phyloP scores from a whole-genome alignment of 768 basidiomycete genomes.

The Leccinum olivaceopallidum region DNA sequence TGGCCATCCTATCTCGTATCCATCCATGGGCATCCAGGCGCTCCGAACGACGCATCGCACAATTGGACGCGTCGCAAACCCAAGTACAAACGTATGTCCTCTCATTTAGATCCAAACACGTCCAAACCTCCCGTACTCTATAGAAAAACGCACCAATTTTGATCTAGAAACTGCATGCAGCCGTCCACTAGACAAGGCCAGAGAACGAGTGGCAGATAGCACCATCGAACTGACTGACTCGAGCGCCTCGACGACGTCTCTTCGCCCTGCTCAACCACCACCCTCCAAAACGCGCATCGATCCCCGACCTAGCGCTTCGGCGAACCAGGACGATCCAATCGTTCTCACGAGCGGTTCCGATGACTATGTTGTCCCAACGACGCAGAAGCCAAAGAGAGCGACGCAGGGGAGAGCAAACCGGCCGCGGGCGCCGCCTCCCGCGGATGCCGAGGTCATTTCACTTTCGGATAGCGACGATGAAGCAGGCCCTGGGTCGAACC shows the following conservation, averaged over 20 bases:
- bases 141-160: slow-evolving; percentile 18
- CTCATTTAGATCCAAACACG: not conserved
- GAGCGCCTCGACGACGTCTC: slow-evolving; percentile 11
- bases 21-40: not conserved
- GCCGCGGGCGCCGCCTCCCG: slow-evolving; percentile 6
- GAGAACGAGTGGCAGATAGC: slow-evolving; percentile 1
- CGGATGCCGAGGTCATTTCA: slow-evolving; percentile 28
- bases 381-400: slow-evolving; percentile 1
- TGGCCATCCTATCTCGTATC: not conserved
- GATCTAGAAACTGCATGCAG: slow-evolving; percentile 2
- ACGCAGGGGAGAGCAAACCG: slow-evolving; percentile 3
- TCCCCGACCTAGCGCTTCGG: not conserved
- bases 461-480: slow-evolving; percentile 31
- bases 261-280: slow-evolving; percentile 8
- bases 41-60: slow-evolving; percentile 9
- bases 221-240: slow-evolving; percentile 29
- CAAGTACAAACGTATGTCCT: slow-evolving; percentile 18
- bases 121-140: not conserved
- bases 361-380: slow-evolving; percentile 3
- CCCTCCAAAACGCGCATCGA: not conserved
- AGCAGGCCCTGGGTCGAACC: not conserved
- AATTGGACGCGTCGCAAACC: slow-evolving; percentile 18
- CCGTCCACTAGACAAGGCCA: slow-evolving; percentile 17
- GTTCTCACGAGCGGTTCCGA: slow-evolving; percentile 29
- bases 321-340: slow-evolving; percentile 19